Evolutionary conservation across 1,284 basidiomycete species (phyloP).

Genomic region (Rhodofomes roseus): DNA sequence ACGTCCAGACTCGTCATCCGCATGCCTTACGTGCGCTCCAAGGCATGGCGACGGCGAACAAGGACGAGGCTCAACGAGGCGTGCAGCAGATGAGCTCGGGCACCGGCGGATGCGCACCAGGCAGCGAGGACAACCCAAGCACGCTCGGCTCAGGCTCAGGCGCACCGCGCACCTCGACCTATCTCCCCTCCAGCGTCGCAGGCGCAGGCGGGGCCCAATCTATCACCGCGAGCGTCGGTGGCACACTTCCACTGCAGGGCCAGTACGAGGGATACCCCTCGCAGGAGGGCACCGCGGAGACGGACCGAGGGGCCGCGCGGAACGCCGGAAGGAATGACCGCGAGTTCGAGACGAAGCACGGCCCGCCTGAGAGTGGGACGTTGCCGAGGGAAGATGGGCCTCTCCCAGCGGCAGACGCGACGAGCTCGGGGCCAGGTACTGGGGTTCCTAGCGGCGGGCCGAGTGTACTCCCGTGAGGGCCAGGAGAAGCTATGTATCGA

Average conservation of each 20-base stretch:
- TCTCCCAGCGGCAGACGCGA: conserved; percentile 3
- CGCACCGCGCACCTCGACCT: neutral
- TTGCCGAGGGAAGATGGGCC: conserved; percentile 2
- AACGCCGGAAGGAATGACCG: conserved; percentile 8
- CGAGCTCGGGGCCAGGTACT: conserved; percentile 1
- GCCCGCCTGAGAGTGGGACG: neutral
- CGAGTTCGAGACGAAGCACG: conserved; percentile 10
- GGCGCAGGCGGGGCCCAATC: neutral
- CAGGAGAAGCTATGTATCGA: too few relatives aligned
- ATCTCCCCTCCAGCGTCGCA: neutral
- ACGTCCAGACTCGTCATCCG: too few relatives aligned
- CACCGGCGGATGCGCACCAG: neutral
- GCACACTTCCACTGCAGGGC: conserved; percentile 1
- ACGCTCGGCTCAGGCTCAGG: neutral
- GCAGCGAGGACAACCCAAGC: neutral
- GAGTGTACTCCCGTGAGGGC: neutral
- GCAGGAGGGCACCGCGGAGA: neutral
- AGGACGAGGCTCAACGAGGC: too few relatives aligned
- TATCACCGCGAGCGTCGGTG: neutral
- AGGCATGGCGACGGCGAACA: too few relatives aligned
- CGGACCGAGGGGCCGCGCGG: neutral
- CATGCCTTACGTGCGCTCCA: too few relatives aligned
- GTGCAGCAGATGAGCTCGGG: neutral
- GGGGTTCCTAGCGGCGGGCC: conserved; percentile 1
- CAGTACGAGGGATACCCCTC: neutral